Conservation (phyloP, 495 filamentous ascomycete species). For the Hapsidospora chrysogenum region DNA sequence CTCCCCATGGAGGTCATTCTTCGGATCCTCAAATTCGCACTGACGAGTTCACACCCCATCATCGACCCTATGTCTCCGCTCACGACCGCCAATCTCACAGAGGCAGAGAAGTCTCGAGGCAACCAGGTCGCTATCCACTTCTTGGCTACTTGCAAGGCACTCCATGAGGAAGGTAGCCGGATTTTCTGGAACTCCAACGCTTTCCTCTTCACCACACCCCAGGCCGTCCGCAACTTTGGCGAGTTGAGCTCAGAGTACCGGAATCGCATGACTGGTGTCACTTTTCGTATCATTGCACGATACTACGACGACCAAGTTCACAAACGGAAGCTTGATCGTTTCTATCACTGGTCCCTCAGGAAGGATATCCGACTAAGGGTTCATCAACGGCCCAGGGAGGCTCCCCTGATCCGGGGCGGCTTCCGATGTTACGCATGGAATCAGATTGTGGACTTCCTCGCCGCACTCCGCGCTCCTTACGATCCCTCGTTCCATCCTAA, state of each 20-base stretch:
- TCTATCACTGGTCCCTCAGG: constrained; percentile 13
- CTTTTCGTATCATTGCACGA: constrained; percentile 24
- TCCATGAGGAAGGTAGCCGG: constrained; percentile 19
- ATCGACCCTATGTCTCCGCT: constrained; percentile 26
- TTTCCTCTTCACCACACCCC: constrained; percentile 26
- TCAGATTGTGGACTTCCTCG: constrained; percentile 26
- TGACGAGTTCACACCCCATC: constrained; percentile 25
- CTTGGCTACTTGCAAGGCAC: constrained; percentile 24
- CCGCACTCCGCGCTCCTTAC: constrained; percentile 19
- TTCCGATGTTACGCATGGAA: constrained; percentile 31
- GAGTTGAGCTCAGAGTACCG: constrained; percentile 16
- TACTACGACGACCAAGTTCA: constrained; percentile 29
- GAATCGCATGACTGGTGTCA: constrained; percentile 18
- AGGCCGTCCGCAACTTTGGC: constrained; percentile 21
- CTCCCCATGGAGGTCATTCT: constrained; percentile 27
- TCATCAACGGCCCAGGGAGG: constrained; percentile 15
- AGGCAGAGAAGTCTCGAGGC: constrained; percentile 14
- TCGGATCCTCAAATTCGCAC: constrained; percentile 22
- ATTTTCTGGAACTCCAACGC: constrained; percentile 26
- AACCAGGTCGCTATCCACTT: constrained; percentile 23
- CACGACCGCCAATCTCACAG: constrained; percentile 14
- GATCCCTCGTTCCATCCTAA: constrained; percentile 11
- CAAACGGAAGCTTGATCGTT: constrained; percentile 9
- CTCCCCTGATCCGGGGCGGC: constrained; percentile 17
- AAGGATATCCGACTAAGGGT: constrained; percentile 14